phyloP scores from a whole-genome alignment of 1,284 basidiomycete species.

The Psilocybe mexicana region DNA sequence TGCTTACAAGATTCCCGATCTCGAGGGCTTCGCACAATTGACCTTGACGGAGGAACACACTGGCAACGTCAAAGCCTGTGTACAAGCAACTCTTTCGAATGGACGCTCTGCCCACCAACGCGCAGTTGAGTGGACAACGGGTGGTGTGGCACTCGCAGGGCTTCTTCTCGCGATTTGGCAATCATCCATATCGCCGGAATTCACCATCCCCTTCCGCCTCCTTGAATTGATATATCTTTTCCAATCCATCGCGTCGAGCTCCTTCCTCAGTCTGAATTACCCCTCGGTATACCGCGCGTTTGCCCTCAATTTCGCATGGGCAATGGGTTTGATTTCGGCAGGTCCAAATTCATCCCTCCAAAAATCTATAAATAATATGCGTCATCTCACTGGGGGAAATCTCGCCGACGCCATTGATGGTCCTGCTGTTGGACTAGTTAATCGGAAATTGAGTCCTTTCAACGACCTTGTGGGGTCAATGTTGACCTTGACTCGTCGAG shows the following conservation, averaged over 20 bases:
- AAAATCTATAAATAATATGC: conserved; percentile 78
- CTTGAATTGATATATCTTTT: conserved; percentile 83
- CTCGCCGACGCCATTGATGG: conserved; percentile 57
- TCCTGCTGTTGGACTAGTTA: conserved; percentile 72
- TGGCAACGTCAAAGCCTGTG: conserved; percentile 78
- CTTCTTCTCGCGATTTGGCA: conserved; percentile 70
- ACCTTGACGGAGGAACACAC: conserved; percentile 71
- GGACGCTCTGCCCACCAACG: conserved; percentile 81
- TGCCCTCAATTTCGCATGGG: conserved; percentile 88
- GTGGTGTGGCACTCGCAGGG: conserved; percentile 67
- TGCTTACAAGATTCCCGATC: conserved; percentile 86
- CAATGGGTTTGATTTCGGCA: conserved; percentile 78
- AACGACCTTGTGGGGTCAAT: conserved; percentile 36
- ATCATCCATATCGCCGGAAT: conserved; percentile 48
- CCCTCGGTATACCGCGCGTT: conserved; percentile 82
- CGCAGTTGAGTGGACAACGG: conserved; percentile 79
- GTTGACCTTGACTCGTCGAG: conserved; percentile 5
- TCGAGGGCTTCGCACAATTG: conserved; percentile 88
- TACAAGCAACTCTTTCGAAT: conserved; percentile 91
- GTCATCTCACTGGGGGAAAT: conserved; percentile 78
- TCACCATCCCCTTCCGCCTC: conserved; percentile 61
- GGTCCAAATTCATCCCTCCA: conserved; percentile 63
- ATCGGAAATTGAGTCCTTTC: conserved; percentile 79
- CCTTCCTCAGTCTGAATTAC: conserved; percentile 84
- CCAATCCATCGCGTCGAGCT: conserved; percentile 79